Evolutionary conservation across 2,329 filamentous ascomycete genomes (phyloP), one percentile per base, ranked within the genome.

Genomic region (Penicillium palitans): DNA sequence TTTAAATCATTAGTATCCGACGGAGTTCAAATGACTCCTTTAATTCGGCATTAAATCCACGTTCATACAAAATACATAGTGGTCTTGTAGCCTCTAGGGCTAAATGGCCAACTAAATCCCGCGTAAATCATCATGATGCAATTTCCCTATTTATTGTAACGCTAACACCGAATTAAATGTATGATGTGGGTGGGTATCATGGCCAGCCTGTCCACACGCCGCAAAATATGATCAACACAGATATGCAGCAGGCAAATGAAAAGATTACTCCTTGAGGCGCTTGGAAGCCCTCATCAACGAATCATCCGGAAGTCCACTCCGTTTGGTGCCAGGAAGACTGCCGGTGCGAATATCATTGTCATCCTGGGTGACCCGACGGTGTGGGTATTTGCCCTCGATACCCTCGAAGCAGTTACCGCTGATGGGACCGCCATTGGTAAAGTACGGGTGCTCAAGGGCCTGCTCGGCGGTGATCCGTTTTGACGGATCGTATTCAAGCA

Each of bases 291-390:
- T 78, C 45, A 87, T 79, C n/a, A 96, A 70, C 52, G 80, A 83
- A 74, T 97, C 93, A 70, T 98, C 93, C 0, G 89, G 90, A 41
- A 96, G 71, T 0, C 90, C 93, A 63, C 89, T 93, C 59, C 93
- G 82, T 79, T 98, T 98, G 0, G 93, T 96, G 0, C 93, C 95
- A 0, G 93, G 91, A 37, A 97, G 76, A 73, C 91, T 96, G 44
- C 88, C 88, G 0, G 90, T 93, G n/a, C 91, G 83, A 57, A 98
- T 97, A 74, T 98, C 95, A 68, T 96, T 96, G 72, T 97, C 92
- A 70, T 99, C 95, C 68, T 96, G 89, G 67, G 90, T 96, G 41
- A 99, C 93, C 49, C 93, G 85, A 8, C 95, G 84, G 70, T 92
- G 87, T 0, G 95, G 95, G 74, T 99, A 99, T 69, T 95, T 91